Evolutionary conservation across 2,329 filamentous ascomycete species (phyloP), one percentile per base, ranked within the genome.

Genomic region (Calcarisporium arbuscula): DNA sequence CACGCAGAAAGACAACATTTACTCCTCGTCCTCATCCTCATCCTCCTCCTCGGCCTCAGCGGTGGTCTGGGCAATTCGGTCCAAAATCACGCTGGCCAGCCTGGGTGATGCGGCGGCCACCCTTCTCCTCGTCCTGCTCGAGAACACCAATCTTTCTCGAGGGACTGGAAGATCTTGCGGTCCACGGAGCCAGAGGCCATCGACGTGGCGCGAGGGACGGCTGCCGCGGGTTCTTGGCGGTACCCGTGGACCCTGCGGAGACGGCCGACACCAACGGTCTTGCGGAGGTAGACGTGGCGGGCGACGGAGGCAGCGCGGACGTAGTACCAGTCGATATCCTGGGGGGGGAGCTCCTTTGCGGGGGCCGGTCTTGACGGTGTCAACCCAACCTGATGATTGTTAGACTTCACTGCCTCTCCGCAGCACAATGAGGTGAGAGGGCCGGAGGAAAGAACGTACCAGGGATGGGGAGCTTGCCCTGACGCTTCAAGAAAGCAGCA

Each of bases 61-160:
- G 39, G 78, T 85, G 60, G 83, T 88, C 74, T 85, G 82, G 61
- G 85, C 85, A 57, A 90, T 89, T 72, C 79, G 90, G 77, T 96
- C 92, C 78, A 98, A n/a, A 79, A 84, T 98, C 92, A 77, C 92
- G 86, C 81, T 95, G 89, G 64, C 92, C 92, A 61, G 81, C 80
- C 78, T 96, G 88, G 59, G 92, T 96, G 73, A 98, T 96, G 68
- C 92, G 82, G 64, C 92, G 86, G 61, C 92, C 92, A 70, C 92
- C 92, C 80, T 95, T 95, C 53, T 96, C 90, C 79, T 95, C 90
- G 58, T 95, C 90, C 62, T 85, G 75, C 83, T 98, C 92, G 46
- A 98, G 74, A 56, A 98, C 89, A 68, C 90, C 89, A 59, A 98
- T 95, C 85, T 96, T n/a, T 95, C 85, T 95, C 92, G 41, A 98